phyloP scores from a whole-genome alignment of 139 green algal genomes.

The Asterochloris sp. region DNA sequence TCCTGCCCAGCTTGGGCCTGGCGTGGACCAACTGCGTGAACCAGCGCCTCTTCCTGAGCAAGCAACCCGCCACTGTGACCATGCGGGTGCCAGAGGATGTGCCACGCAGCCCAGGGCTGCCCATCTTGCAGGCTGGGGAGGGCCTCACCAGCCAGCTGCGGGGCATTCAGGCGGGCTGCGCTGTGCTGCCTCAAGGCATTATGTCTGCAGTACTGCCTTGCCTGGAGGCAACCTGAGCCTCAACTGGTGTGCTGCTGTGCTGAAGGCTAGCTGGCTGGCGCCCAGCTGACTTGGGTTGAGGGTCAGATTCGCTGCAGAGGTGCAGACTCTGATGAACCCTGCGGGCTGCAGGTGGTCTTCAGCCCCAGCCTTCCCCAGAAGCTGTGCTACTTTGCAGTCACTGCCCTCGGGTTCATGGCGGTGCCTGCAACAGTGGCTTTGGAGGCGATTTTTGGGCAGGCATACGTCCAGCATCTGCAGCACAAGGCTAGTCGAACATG shows the following conservation, averaged over 20 bases:
- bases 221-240: background rate
- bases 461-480: too few species aligned
- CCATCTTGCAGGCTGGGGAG: too few species aligned
- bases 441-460: background rate
- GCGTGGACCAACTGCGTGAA: conserved; percentile 77
- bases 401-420: conserved; percentile 32
- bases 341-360: conserved; percentile 56
- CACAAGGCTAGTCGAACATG: too few species aligned
- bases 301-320: background rate
- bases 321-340: too few species aligned
- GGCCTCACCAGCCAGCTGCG: too few species aligned
- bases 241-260: background rate
- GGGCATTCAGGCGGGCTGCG: too few species aligned
- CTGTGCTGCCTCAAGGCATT: too few species aligned
- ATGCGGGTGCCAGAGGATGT: background rate
- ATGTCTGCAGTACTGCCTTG: too few species aligned
- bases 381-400: conserved; percentile 38
- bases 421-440: conserved; percentile 23
- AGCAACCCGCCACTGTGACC: background rate
- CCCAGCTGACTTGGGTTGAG: background rate
- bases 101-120: background rate
- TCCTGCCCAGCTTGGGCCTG: conserved; percentile 69
- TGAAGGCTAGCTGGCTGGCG: background rate
- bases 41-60: conserved; percentile 56
- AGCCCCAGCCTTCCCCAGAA: conserved; percentile 45